phyloP scores from a whole-genome alignment of 768 basidiomycete species.

The Russula sp. region DNA sequence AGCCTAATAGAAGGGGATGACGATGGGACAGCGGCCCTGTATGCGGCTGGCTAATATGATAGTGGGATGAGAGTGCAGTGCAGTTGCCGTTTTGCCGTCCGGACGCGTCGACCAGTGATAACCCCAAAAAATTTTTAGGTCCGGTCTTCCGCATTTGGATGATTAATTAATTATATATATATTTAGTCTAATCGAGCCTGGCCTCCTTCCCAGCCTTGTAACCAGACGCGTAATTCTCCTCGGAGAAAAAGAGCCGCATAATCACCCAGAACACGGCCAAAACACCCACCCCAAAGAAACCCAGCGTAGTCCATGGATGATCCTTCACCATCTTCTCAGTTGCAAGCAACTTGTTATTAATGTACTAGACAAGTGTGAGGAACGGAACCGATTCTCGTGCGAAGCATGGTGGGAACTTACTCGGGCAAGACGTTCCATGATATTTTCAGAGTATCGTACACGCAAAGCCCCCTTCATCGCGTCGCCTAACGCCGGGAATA shows the following conservation, averaged over 20 bases:
- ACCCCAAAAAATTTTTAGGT: background rate
- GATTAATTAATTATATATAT: slow-evolving; percentile 4
- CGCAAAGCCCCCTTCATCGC: slow-evolving; percentile 42
- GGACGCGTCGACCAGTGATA: background rate
- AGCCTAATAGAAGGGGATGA: background rate
- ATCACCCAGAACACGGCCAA: slow-evolving; percentile 22
- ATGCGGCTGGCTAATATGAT: background rate
- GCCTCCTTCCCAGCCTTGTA: slow-evolving; percentile 11
- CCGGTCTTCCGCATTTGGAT: background rate
- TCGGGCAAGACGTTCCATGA: slow-evolving; percentile 56
- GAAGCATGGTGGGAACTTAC: slow-evolving; percentile 35
- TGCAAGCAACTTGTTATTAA: slow-evolving; percentile 27
- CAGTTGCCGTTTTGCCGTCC: background rate
- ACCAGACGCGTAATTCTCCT: background rate
- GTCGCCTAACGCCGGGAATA: slow-evolving; percentile 68
- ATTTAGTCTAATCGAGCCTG: slow-evolving; percentile 12
- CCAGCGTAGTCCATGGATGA: slow-evolving; percentile 25
- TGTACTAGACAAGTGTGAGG: slow-evolving; percentile 23
- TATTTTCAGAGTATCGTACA: slow-evolving; percentile 62
- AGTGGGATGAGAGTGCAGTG: background rate
- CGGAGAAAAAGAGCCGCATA: slow-evolving; percentile 23
- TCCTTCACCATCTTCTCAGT: slow-evolving; percentile 25
- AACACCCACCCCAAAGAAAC: slow-evolving; percentile 22
- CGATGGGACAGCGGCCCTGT: background rate
- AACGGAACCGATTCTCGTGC: background rate